These are phyloP conservation scores for Orbilia brochopaga DNA, from an alignment of 2,329 filamentous ascomycete species.

Conservation along the genomic window DNA sequence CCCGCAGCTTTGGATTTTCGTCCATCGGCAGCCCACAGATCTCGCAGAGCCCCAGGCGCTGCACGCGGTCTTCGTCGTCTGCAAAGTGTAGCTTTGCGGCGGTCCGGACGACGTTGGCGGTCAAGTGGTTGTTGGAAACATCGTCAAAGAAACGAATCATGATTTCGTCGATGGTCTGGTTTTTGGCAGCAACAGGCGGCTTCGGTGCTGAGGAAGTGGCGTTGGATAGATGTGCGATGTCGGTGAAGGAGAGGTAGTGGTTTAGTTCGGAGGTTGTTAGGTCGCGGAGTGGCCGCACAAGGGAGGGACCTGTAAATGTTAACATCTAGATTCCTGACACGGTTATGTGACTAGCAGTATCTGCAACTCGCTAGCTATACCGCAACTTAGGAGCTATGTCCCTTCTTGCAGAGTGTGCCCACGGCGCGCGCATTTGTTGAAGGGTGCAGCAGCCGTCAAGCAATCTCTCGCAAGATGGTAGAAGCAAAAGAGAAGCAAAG, in stretches of 20 bases:
- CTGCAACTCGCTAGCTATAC: too few relatives aligned
- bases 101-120: conserved; percentile 92
- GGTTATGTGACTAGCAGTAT: too few relatives aligned
- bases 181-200: conserved; percentile 67
- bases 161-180: conserved; percentile 86
- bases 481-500: background rate
- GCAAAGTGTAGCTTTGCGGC: conserved; percentile 75
- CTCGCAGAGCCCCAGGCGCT: conserved; percentile 44
- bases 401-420: too few relatives aligned
- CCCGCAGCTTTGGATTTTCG: conserved; percentile 45
- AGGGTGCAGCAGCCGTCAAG: background rate
- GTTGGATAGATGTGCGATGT: conserved; percentile 60
- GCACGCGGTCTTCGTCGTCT: conserved; percentile 52
- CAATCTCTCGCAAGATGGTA: background rate
- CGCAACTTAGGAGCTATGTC: too few relatives aligned
- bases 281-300: conserved; percentile 85
- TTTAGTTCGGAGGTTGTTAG: conserved; percentile 80
- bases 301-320: conserved; percentile 5
- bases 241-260: conserved; percentile 67
- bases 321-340: conserved; percentile 2
- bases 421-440: too few relatives aligned
- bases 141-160: conserved; percentile 87
- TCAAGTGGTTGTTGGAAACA: conserved; percentile 56
- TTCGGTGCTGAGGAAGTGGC: conserved; percentile 59
- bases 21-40: conserved; percentile 55